Base-by-base conservation (phyloP, 2,329 filamentous ascomycete genomes). In the Pyrenochaeta sp. region DNA sequence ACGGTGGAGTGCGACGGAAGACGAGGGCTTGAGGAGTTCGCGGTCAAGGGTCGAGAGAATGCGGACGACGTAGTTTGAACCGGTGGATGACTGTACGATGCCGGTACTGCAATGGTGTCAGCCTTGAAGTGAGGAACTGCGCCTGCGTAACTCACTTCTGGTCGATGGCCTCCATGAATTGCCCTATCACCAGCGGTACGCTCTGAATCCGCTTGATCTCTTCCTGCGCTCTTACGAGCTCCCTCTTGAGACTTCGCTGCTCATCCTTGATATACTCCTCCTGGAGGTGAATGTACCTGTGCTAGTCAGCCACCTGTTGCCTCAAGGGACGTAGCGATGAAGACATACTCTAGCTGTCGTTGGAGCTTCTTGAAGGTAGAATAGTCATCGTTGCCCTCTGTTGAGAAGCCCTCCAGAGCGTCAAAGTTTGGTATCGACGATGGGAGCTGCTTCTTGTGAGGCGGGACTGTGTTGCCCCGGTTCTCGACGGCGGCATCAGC, bases 201-300 rank as follows among this genome's bases (percentile, higher is more conserved):
- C 91, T 96, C 78, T 99, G 94, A 72, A 99, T 99, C 58, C 94
- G 87, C 81, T 99, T 99, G 79, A 99, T 99, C 79, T 99, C 94
- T 74, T 99, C 94, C 73, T 99, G 94, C 61, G 94, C 94, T 61
- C 94, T 86, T 41, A 99, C 93, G 37, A 99, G 83, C 80, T 99
- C 94, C 62, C 94, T 86, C 81, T 99, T 99, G 73, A 99, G 76
- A 76, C 91, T 96, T 78, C 90, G 87, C 78, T 99, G 94, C 81
- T 99, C 94, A 84, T 99, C 94, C 79, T 99, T 99, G 85, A 99
- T 99, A 76, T 99, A 99, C 73, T 99, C 94, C 76, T 99, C 94
- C 77, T 99, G 94, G 63, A 99, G 82, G 75, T 96, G 90, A 72
- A 97, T 96, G 74, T 96, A 90, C 73, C 87, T 90, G 55, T 21